These are phyloP conservation scores for Carex cristatella DNA, from an alignment of 176 grass and related monocot genomes.

Conservation along the genomic window DNA sequence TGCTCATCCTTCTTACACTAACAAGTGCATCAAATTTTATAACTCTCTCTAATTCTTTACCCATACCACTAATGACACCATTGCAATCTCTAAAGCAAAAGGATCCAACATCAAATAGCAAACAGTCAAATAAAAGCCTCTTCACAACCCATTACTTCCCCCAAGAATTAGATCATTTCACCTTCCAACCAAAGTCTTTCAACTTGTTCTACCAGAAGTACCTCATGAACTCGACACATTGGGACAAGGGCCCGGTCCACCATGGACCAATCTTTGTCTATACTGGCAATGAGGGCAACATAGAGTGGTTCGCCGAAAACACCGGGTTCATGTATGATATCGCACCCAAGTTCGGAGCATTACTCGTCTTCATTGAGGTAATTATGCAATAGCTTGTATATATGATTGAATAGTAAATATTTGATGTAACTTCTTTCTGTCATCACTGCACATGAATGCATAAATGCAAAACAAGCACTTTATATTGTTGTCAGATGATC, in stretches of 20 bases:
- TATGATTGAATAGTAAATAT: not conserved
- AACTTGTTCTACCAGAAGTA: constrained; percentile 69
- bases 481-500: too few species aligned
- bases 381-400: not conserved
- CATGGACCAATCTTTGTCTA: constrained; percentile 73
- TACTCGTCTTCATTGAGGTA: constrained; percentile 98
- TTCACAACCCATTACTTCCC: constrained; percentile 78
- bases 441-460: not conserved
- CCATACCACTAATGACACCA: not conserved
- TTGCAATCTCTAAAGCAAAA: constrained; percentile 2
- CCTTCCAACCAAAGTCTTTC: constrained; percentile 71
- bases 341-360: constrained; percentile 61
- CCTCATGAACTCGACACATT: constrained; percentile 78
- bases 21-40: not conserved
- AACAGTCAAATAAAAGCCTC: constrained; percentile 21
- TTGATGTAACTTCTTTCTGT: not conserved
- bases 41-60: not conserved
- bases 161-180: constrained; percentile 97
- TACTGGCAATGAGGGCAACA: constrained; percentile 81
- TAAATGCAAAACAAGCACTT: not conserved
- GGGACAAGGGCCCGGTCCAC: constrained; percentile 27
- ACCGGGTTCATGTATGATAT: constrained; percentile 91
- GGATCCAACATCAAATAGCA: not conserved
- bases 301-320: constrained; percentile 80
- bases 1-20: constrained; percentile 12